Conservation (phyloP, 495 filamentous ascomycete genomes). For the Daldinia concentrica region DNA sequence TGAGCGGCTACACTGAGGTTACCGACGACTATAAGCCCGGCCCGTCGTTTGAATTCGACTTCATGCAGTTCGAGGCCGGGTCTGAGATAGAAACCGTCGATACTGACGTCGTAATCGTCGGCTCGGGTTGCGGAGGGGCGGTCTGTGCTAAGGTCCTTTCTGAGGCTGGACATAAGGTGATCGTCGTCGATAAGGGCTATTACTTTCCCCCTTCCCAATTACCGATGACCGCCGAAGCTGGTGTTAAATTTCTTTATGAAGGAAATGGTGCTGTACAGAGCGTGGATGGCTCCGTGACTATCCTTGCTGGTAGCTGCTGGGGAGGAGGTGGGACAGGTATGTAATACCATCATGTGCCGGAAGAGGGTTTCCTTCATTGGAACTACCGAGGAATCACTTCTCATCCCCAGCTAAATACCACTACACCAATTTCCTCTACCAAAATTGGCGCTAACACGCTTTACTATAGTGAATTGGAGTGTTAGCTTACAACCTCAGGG, state of each 20-base stretch:
- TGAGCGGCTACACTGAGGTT: constrained; percentile 70
- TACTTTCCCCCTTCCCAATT: constrained; percentile 75
- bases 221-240: constrained; percentile 73
- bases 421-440: not conserved
- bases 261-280: constrained; percentile 60
- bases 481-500: constrained; percentile 83
- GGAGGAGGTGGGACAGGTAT: constrained; percentile 79
- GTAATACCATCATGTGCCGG: not conserved
- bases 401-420: not conserved
- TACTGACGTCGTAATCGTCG: constrained; percentile 84
- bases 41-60: constrained; percentile 58
- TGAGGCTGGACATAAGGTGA: constrained; percentile 74
- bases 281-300: constrained; percentile 69
- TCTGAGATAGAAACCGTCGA: constrained; percentile 64
- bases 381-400: not conserved
- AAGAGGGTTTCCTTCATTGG: not conserved
- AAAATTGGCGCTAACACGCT: not conserved
- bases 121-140: constrained; percentile 87
- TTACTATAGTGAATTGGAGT: constrained; percentile 75
- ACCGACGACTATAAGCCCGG: constrained; percentile 68
- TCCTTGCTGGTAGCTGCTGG: constrained; percentile 78
- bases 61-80: constrained; percentile 58
- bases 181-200: constrained; percentile 85
- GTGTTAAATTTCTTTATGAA: constrained; percentile 69
- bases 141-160: constrained; percentile 84